Percentiles rank a stretch among this genome's conserved stretches.
Conservation (phyloP, 345 rosid genomes). For the Acer yangbiense region DNA sequence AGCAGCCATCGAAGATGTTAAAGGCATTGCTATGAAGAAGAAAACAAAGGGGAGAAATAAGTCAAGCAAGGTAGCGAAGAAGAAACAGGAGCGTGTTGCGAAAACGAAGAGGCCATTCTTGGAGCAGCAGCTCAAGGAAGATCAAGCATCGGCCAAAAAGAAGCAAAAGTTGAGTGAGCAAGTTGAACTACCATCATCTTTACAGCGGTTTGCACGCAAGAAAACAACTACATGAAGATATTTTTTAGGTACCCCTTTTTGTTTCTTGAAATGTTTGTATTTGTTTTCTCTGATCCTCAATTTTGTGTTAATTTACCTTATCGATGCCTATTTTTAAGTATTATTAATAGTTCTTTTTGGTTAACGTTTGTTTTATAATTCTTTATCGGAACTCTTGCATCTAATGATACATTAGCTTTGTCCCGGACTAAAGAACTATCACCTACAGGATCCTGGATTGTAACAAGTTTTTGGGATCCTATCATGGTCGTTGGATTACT, state of each 20-base stretch:
- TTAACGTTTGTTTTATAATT: no score
- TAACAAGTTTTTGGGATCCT: no score
- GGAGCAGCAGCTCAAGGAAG: conserved; percentile 48
- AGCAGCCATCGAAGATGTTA: conserved; percentile 59
- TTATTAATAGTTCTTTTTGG: no score
- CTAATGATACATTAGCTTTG: no score
- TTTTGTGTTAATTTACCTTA: background rate
- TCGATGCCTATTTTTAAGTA: no score
- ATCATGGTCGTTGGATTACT: no score
- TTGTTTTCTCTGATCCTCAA: background rate
- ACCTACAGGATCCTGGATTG: no score
- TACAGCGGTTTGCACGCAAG: conserved; percentile 60
- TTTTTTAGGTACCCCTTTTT: background rate
- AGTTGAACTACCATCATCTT: conserved; percentile 50
- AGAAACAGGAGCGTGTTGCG: conserved; percentile 56
- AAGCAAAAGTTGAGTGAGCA: conserved; percentile 57
- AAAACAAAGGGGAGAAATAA: conserved; percentile 89
- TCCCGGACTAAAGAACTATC: no score
- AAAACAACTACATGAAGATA: conserved; percentile 9
- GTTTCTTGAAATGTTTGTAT: background rate
- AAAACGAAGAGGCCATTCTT: conserved; percentile 67
- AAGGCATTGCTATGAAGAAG: conserved; percentile 52
- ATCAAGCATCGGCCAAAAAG: conserved; percentile 37
- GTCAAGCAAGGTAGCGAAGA: conserved; percentile 66
- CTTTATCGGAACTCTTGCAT: no score